Conservation (phyloP, 805 yeast species). For the Saturnispora halmiae region DNA sequence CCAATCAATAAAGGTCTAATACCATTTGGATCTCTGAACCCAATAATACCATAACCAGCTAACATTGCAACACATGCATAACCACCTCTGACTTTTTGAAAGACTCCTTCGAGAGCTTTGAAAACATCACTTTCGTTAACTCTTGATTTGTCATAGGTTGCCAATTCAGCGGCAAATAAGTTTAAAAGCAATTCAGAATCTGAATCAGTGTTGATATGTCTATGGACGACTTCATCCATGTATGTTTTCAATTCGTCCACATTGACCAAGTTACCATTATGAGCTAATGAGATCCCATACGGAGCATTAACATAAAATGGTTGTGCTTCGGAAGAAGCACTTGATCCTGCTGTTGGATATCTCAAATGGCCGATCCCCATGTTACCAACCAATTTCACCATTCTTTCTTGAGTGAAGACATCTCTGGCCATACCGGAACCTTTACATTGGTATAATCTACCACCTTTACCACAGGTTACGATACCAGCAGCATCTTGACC, state of each 20-base stretch:
- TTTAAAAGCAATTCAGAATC: slow-evolving; percentile 89
- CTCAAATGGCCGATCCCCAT: slow-evolving; percentile 94
- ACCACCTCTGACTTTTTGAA: slow-evolving; percentile 82
- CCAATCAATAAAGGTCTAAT: slow-evolving; percentile 88
- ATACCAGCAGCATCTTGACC: slow-evolving; percentile 99
- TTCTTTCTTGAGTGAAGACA: slow-evolving; percentile 79
- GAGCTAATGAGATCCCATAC: slow-evolving; percentile 83
- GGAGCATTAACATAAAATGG: slow-evolving; percentile 98
- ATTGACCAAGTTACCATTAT: slow-evolving; percentile 92
- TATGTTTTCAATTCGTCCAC: slow-evolving; percentile 65
- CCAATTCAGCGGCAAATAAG: slow-evolving; percentile 85
- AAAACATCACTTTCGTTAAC: slow-evolving; percentile 87
- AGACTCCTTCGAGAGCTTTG: slow-evolving; percentile 76
- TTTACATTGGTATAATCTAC: slow-evolving; percentile 92
- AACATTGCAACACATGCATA: slow-evolving; percentile 91
- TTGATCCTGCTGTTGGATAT: slow-evolving; percentile 96
- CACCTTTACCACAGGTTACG: slow-evolving; percentile 88
- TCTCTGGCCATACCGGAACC: slow-evolving; percentile 99
- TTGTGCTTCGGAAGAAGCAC: slow-evolving; percentile 95
- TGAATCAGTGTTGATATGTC: slow-evolving; percentile 95
- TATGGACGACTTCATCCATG: slow-evolving; percentile 88
- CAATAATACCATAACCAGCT: slow-evolving; percentile 93
- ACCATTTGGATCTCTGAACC: slow-evolving; percentile 96
- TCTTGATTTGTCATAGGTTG: slow-evolving; percentile 84
- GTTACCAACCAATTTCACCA: slow-evolving; percentile 74